Conservation (phyloP, 2,329 filamentous ascomycete genomes). For the Diatrype stigma region DNA sequence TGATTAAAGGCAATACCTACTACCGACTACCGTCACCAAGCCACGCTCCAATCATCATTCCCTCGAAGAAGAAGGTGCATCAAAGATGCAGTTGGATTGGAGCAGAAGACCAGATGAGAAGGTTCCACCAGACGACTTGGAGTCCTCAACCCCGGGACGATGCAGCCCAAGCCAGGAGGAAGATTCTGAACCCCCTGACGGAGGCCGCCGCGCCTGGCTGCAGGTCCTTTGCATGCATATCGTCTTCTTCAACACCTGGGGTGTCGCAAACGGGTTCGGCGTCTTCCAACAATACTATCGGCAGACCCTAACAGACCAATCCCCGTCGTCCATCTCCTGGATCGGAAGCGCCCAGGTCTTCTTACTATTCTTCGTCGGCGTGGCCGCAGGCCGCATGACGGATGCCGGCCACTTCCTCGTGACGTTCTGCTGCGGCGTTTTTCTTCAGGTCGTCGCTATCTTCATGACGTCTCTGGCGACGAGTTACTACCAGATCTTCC, state of each 20-base stretch:
- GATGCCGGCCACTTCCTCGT: conserved; percentile 21
- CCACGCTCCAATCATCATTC: background rate
- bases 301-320: conserved; percentile 1
- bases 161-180: no score
- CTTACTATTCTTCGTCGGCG: conserved; percentile 22
- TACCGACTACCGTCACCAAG: background rate
- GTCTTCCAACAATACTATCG: conserved; percentile 22
- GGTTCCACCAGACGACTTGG: background rate
- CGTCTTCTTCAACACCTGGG: conserved; percentile 8
- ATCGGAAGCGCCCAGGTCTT: conserved; percentile 25
- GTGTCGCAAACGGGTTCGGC: conserved; percentile 19
- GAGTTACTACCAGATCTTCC: conserved; percentile 31
- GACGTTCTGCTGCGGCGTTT: conserved; percentile 10
- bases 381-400: conserved; percentile 19
- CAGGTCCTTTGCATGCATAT: conserved; percentile 1
- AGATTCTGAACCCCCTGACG: background rate
- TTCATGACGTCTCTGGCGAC: conserved; percentile 35
- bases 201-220: background rate
- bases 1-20: no score
- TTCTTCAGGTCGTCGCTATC: conserved; percentile 22
- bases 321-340: conserved; percentile 18
- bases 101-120: background rate
- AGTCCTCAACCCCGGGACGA: background rate
- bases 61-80: no score
- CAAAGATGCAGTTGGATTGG: background rate